Conservation (phyloP, 495 filamentous ascomycete genomes). For the Neurospora africana region DNA sequence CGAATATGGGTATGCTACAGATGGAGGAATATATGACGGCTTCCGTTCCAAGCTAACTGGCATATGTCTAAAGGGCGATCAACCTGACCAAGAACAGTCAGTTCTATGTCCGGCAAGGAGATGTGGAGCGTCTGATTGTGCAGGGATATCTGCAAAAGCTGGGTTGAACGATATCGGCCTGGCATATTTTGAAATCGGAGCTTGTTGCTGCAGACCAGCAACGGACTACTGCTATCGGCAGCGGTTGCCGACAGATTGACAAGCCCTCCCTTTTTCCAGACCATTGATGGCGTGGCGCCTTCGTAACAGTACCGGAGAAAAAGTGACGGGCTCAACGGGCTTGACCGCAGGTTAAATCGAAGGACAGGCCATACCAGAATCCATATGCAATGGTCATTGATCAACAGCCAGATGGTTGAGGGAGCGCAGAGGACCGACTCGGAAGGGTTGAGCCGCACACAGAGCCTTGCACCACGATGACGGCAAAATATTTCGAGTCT, state of each 20-base stretch:
- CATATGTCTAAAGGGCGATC: slow-evolving; percentile 56
- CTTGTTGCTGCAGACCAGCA: neutral
- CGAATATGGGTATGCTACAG: slow-evolving; percentile 71
- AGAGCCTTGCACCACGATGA: slow-evolving; percentile 17
- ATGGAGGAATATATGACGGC: neutral
- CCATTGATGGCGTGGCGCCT: neutral
- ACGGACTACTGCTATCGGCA: neutral
- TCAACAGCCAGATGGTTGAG: neutral
- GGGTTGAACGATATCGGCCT: slow-evolving; percentile 41
- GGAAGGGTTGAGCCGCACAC: neutral
- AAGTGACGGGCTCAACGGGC: neutral
- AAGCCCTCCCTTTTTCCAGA: neutral
- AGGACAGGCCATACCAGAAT: neutral
- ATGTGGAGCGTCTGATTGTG: slow-evolving; percentile 88
- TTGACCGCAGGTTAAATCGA: neutral
- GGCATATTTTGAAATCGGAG: neutral
- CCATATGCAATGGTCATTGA: neutral
- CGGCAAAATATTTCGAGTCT: slow-evolving; percentile 14
- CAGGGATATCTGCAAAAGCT: slow-evolving; percentile 96
- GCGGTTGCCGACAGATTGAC: neutral
- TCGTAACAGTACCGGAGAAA: neutral
- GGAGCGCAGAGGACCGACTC: neutral
- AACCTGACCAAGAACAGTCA: slow-evolving; percentile 97
- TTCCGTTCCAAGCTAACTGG: neutral
- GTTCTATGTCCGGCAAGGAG: slow-evolving; percentile 91